Conservation (phyloP, 768 basidiomycete species). For the Agaricus sinodeliciosus region DNA sequence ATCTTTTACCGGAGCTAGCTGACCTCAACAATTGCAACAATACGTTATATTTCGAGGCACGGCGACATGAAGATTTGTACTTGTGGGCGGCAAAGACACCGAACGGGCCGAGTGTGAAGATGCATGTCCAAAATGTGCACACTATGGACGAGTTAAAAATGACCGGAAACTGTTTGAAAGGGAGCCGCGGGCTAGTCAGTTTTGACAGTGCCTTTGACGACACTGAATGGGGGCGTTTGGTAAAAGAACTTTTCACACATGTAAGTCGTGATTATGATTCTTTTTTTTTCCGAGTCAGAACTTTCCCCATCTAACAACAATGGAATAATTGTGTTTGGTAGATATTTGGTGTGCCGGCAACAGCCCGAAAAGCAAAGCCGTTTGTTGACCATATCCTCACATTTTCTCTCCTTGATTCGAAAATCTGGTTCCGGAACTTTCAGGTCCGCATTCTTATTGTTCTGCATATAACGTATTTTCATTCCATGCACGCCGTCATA, state of each 20-base stretch:
- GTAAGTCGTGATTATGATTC: slow-evolving; percentile 35
- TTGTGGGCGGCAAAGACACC: slow-evolving; percentile 96
- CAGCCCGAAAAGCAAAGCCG: slow-evolving; percentile 88
- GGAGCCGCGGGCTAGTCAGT: slow-evolving; percentile 84
- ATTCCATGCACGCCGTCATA: slow-evolving; percentile 25
- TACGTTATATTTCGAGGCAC: slow-evolving; percentile 93
- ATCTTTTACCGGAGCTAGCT: slow-evolving; percentile 90
- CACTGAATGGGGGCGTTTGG: slow-evolving; percentile 77
- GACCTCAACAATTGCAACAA: slow-evolving; percentile 99
- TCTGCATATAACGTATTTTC: slow-evolving; percentile 3
- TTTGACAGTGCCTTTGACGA: slow-evolving; percentile 91
- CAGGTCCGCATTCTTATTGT: slow-evolving; percentile 51
- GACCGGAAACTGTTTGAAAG: slow-evolving; percentile 98
- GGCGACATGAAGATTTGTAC: slow-evolving; percentile 93
- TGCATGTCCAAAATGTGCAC: slow-evolving; percentile 97
- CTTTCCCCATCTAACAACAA: background rate
- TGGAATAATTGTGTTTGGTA: slow-evolving; percentile 23
- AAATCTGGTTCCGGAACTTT: slow-evolving; percentile 99
- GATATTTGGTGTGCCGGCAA: slow-evolving; percentile 93
- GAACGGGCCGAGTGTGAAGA: slow-evolving; percentile 94
- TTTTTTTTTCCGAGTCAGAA: background rate
- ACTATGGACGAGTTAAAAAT: slow-evolving; percentile 99
- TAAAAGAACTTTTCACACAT: slow-evolving; percentile 93
- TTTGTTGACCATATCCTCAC: slow-evolving; percentile 98
- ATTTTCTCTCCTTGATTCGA: slow-evolving; percentile 91